Base-by-base conservation (phyloP, 495 filamentous ascomycete genomes). In the Aspergillus hancockii region DNA sequence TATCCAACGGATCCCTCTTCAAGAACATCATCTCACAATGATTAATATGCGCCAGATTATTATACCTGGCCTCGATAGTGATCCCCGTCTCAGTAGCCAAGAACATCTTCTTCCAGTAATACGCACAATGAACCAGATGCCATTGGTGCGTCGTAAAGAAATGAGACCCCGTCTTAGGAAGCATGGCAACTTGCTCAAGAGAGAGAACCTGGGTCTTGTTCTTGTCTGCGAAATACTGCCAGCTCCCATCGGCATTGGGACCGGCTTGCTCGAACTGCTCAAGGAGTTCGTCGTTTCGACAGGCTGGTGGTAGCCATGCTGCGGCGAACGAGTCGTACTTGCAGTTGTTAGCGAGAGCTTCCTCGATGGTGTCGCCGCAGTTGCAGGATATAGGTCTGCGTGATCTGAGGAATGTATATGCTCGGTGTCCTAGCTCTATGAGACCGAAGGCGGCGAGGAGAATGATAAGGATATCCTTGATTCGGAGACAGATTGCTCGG, bases 51-150 rank as follows among this genome's bases (percentile, higher is more conserved):
- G 32, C 52, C 8, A 54, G 31, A 22, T 43, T 38, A 54, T 54
- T 40, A n/a, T 54, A 54, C 52, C 52, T 4, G 14, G 31, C 19
- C 34, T 54, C 52, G 22, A 54, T 54, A 1, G 18, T 16, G 12
- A 28, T 41, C 6, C 52, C 52, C 31, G 6, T 16, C 52, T 36
- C 23, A 14, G 34, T 6, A 19, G 52, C 52, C 8, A 54, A 18
- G 10, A 54, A 54, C 52, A 54, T 54, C 52, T 54, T 54, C 52
- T 54, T 54, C 52, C 52, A 54, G 23, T 54, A 54, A 23, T 54
- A 54, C 21, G 52, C 52, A 19, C 52, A 54, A 22, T 54, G 52
- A 8, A 54, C 52, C 5, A 54, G 30, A 41, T 54, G 52, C 52
- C 52, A 54, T 8, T 25, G 30, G 21, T 54, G 52, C 34, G 52